Evolutionary conservation across 2,329 filamentous ascomycete genomes (phyloP).

Genomic region (Colletotrichum cuscutae): DNA sequence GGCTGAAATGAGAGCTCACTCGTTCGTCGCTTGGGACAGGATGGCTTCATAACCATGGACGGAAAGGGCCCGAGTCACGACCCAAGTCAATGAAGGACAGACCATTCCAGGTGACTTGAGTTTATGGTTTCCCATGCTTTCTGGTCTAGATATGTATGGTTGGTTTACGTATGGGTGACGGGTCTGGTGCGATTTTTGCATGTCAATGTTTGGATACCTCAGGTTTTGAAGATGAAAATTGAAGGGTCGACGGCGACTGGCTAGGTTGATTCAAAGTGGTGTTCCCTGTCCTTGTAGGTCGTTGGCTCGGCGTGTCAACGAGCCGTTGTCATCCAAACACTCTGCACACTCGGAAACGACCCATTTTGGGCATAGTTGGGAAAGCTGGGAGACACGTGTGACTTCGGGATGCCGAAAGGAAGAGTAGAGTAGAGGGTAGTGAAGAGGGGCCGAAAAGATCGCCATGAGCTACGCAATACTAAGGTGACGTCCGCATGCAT

Average conservation of each 20-base stretch:
- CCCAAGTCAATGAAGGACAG: background rate
- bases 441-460: conserved; percentile 7
- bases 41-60: background rate
- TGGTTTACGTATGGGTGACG: background rate
- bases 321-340: conserved; percentile 22
- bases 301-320: conserved; percentile 18
- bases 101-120: background rate
- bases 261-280: background rate
- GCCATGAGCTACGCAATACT: conserved; percentile 3
- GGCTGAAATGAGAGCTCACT: background rate
- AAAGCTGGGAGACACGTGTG: conserved; percentile 1
- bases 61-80: background rate
- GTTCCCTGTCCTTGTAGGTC: background rate
- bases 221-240: background rate
- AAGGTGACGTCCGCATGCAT: conserved; percentile 3
- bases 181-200: background rate
- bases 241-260: background rate
- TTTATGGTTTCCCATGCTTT: background rate
- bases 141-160: background rate
- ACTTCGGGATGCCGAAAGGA: conserved; percentile 1
- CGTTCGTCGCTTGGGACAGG: background rate
- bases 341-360: conserved; percentile 1
- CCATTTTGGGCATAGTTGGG: conserved; percentile 13
- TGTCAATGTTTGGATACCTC: background rate
- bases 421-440: background rate